phyloP scores from a whole-genome alignment of 345 rosid genomes.

The Hibiscus mutabilis region DNA sequence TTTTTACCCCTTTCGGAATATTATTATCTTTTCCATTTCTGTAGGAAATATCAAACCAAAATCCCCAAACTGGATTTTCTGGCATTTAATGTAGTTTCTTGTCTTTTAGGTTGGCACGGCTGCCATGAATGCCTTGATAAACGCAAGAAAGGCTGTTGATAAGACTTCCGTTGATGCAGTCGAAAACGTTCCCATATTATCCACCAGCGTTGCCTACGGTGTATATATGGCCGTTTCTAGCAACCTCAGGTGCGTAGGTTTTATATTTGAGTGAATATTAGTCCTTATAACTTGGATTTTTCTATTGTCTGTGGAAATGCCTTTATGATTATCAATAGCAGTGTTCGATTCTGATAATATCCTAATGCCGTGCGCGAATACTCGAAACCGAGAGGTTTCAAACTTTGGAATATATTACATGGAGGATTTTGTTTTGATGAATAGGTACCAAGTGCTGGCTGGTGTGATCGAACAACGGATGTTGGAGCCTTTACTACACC shows the following conservation, averaged over 20 bases:
- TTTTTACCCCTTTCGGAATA: too few relatives aligned
- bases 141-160: slow-evolving; percentile 80
- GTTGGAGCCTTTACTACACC: background rate
- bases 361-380: too few relatives aligned
- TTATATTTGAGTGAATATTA: background rate
- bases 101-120: slow-evolving; percentile 72
- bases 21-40: too few relatives aligned
- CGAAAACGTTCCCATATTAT: slow-evolving; percentile 78
- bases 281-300: too few relatives aligned
- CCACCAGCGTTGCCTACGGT: slow-evolving; percentile 91
- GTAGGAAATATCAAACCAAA: background rate
- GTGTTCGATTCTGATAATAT: too few relatives aligned
- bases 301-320: too few relatives aligned
- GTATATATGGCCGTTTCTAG: slow-evolving; percentile 95
- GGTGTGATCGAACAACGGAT: background rate
- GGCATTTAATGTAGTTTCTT: slow-evolving; percentile 13
- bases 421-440: background rate
- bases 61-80: slow-evolving; percentile 1
- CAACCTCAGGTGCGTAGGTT: slow-evolving; percentile 57
- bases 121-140: slow-evolving; percentile 73
- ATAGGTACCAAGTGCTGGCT: background rate
- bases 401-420: background rate
- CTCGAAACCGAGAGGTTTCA: background rate
- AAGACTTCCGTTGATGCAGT: slow-evolving; percentile 49
- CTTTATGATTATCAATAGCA: too few relatives aligned